Evolutionary conservation across 257 asterid genomes (phyloP), one percentile per base, ranked within the genome.

Genomic region (Cordia subcordata): DNA sequence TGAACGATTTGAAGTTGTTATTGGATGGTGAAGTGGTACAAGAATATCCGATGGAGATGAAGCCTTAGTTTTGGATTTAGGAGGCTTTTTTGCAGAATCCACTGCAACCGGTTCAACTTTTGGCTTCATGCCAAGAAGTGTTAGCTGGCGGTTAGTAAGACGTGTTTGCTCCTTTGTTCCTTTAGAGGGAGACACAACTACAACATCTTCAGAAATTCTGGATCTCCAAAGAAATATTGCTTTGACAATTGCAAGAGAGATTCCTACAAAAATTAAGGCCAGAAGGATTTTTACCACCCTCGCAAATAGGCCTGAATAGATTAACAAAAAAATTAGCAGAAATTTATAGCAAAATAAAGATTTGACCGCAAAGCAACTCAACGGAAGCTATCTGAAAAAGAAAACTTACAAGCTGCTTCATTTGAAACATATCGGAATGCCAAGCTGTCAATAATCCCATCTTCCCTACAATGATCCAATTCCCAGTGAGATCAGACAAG

Each of bases 11-110:
- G 87, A 73, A 68, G 71, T 66, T 11, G 82, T 57, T 16, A 72
- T 55, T 63, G 94, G 76, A 61, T 77, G 93, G 77, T 86, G 99
- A 73, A 86, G 78, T 39, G 99, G 99, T 67, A 86, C 85, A 32
- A 92, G 94, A 56, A 21, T 42, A 53, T 75, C 78, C 37, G 92
- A 81, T 18, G 86, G 84, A 63, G 87, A 79, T 65, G 79, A 71
- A 21, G 86, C 52, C 62, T 65, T 66, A 51, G 45, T 59, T 70
- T 69, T 86, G n/a, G 93, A 68, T 73, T 84, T 92, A 39, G 84
- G 93, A 70, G 84, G 90, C 75, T 74, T 82, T 76, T 78, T 88
- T 18, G 81, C 60, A 58, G 95, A 82, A 50, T 84, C 94, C 39
- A 65, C 65, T 1, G 67, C 57, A 55, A 62, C 62, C 51, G 49